Evolutionary conservation across 805 yeast species (phyloP), one percentile per base, ranked within the genome.

Genomic region (Nakazawaea siamensis): DNA sequence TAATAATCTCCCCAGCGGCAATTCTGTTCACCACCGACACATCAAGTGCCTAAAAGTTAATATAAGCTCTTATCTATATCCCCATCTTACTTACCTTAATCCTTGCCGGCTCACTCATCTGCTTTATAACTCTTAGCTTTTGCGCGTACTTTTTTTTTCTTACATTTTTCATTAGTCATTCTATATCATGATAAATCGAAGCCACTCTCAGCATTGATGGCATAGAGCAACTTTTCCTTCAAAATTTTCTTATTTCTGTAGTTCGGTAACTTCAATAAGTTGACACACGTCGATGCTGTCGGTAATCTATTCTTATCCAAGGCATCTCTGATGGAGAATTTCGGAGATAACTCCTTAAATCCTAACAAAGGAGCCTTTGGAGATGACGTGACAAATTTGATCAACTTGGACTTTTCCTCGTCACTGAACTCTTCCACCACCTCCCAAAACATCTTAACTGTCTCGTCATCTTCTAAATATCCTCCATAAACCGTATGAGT

Each of bases 1-100:
- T 71, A 38, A 92, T 84, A 57, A 92, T 85, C 59, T 92, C 97
- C 1, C 98, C 98, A 1, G 98, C 98, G 0, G 98, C 98, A 18
- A 92, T 92, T 42, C 80, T 73, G 54, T 87, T 88, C 32, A 92
- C 83, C 15, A 88, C 97, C 2, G 73, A 54, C 12, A 61, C 61
- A 29, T 80, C 92, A 17, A 90, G 67, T 13, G 72, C 60, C 18
- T 17, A 32, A 24, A 23, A 9, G 11, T 18, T 29, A 18, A n/a
- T 18, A 13, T 20, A 10, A 20, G 23, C 23, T 7, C 23, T 20
- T 10, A 8, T 20, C 10, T 20, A 20, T 20, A 20, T 20, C 23
- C 19, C 10, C 16, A 13, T 9, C 4, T 3, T n/a, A 32, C 35
- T 4, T 24, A 32, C 35, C 29, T 21, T 21, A 7, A 32, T 32